Base-by-base conservation (phyloP, 202 grass and related monocot genomes). In the Zizania palustris region DNA sequence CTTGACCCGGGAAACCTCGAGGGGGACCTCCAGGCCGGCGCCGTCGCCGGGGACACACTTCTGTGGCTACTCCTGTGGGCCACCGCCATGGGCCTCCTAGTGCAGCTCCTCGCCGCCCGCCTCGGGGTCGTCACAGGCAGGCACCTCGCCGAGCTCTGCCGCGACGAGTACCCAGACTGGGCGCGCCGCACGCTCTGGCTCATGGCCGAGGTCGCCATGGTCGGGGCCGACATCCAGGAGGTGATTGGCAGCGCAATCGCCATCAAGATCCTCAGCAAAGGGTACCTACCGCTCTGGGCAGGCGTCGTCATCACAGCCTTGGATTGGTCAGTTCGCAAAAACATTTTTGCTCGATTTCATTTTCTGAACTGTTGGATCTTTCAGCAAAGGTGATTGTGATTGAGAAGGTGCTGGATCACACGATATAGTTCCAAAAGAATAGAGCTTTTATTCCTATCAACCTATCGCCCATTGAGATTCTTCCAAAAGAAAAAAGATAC, bases 51-150 rank as follows among this genome's bases (percentile, higher is more conserved):
- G 11, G 74, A 84, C 80, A 82, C 85, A 11, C 71, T 94, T 28
- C 88, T 94, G 9, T 94, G 91, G 91, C 33, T 94, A 76, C 91
- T 94, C 18, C 37, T 94, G 3, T 94, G 92, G 92, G 86, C 92
- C 21, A 94, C 80, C 3, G 77, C 63, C 56, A 94, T 89, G 92
- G 92, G 88, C 6, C 67, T 94, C 11, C 68, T 94, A 28, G 85
- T 94, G 53, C 88, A 91, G 76, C 48, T 91, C 53, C 85, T 91
- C 5, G 84, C 92, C 19, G 88, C 83, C 0, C 87, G 85, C 12
- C 76, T 94, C 5, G 92, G 85, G 18, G 92, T 94, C 12, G 88
- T 77, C 44, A 91, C 88, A 0, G 92, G 88, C 7, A 69, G 45
- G 62, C 88, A 93, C 68, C 81, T 94, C 19, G 88, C 91, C 14